phyloP scores from a whole-genome alignment of 306 rosid genomes.

The Sindora glabra region DNA sequence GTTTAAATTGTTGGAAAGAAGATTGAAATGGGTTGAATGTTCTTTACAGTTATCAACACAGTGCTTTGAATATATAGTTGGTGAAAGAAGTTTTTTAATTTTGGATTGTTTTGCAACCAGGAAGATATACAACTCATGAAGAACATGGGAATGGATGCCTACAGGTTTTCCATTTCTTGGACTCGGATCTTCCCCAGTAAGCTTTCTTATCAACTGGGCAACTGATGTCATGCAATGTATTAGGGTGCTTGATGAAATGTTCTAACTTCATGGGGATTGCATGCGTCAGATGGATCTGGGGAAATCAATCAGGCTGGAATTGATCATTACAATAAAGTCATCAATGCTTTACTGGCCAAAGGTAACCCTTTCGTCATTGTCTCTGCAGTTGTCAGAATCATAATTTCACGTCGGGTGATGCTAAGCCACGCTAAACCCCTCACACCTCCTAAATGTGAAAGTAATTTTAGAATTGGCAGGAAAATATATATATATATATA shows the following conservation, averaged over 20 bases:
- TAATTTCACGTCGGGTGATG: too few relatives aligned
- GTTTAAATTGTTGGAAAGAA: too few relatives aligned
- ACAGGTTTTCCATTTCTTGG: conserved; percentile 78
- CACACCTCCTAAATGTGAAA: too few relatives aligned
- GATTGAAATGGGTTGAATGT: too few relatives aligned
- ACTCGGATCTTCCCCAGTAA: conserved; percentile 64
- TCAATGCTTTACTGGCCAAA: conserved; percentile 67
- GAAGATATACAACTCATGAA: conserved; percentile 57
- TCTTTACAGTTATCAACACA: too few relatives aligned
- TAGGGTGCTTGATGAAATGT: not conserved
- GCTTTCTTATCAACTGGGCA: not conserved
- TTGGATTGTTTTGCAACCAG: conserved; percentile 22
- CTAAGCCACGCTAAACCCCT: too few relatives aligned
- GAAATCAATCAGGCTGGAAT: conserved; percentile 71
- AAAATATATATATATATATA: too few relatives aligned
- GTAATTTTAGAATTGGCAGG: too few relatives aligned
- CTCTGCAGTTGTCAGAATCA: too few relatives aligned
- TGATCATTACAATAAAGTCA: conserved; percentile 78
- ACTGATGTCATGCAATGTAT: not conserved
- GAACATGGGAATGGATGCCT: conserved; percentile 76
- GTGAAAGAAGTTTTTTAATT: not conserved
- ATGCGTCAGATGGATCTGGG: conserved; percentile 62
- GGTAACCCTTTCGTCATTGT: conserved; percentile 37
- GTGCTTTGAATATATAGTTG: too few relatives aligned
- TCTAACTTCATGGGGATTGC: conserved; percentile 3